phyloP scores from a whole-genome alignment of 2,329 filamentous ascomycete genomes.

The Fusarium coicis region DNA sequence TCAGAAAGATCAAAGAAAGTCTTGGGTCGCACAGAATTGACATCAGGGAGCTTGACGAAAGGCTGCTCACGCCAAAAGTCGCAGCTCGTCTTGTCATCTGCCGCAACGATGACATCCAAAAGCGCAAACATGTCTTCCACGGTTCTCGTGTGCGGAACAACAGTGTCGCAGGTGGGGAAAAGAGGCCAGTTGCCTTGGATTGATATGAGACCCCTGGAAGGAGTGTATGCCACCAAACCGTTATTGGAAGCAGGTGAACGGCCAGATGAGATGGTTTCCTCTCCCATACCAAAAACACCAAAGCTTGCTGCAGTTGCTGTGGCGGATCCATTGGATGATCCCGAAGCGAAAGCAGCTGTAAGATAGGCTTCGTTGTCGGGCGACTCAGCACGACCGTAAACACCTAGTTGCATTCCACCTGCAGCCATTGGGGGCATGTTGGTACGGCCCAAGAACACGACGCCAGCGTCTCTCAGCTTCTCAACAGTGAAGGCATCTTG shows the following conservation, averaged over 20 bases:
- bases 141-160: slow-evolving; percentile 20
- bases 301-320: not conserved
- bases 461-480: slow-evolving; percentile 33
- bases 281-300: not conserved
- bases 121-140: slow-evolving; percentile 18
- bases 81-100: not conserved
- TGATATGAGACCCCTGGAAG: slow-evolving; percentile 17
- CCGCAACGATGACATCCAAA: slow-evolving; percentile 11
- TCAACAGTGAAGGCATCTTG: slow-evolving; percentile 63
- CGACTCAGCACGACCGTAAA: slow-evolving; percentile 5
- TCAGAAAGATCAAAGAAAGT: slow-evolving; percentile 3
- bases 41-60: not conserved
- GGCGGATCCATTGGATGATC: not conserved
- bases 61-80: slow-evolving; percentile 30
- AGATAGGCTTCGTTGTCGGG: not conserved
- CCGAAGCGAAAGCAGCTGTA: not conserved
- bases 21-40: not conserved
- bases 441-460: not conserved
- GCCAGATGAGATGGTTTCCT: not conserved
- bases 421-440: slow-evolving; percentile 11
- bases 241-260: slow-evolving; percentile 23
- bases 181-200: slow-evolving; percentile 32
- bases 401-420: not conserved
- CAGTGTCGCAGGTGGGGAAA: slow-evolving; percentile 12
- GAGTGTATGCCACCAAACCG: slow-evolving; percentile 22